phyloP scores from a whole-genome alignment of 768 basidiomycete species.

The Boletus barrowsii region DNA sequence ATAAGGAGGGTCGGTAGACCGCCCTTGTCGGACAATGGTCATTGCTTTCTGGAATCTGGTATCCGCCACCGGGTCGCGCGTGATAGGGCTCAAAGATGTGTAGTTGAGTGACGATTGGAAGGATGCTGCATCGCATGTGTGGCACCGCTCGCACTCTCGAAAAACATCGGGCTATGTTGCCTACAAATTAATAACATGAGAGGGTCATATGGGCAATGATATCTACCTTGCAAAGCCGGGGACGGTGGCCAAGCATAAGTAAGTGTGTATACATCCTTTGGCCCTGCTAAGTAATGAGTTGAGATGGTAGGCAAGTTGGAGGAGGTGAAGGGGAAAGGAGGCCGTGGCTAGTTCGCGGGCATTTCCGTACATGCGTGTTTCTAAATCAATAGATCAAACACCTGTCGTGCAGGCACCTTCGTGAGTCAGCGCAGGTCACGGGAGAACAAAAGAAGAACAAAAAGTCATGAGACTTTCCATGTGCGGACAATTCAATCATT shows the following conservation, averaged over 20 bases:
- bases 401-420: constrained; percentile 2
- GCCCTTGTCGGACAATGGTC: neutral
- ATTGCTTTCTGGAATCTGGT: neutral
- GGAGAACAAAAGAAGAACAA: constrained; percentile 1
- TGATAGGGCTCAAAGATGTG: neutral
- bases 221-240: neutral
- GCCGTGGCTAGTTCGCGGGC: constrained; percentile 11
- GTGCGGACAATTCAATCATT: constrained; percentile 8
- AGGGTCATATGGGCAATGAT: neutral
- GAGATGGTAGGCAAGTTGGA: constrained; percentile 1
- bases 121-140: neutral
- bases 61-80: neutral
- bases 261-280: too few relatives aligned
- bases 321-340: constrained; percentile 1
- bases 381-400: constrained; percentile 10
- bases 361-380: constrained; percentile 13
- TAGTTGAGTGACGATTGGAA: neutral
- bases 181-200: constrained; percentile 1
- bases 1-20: neutral
- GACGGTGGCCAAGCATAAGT: neutral
- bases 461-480: neutral
- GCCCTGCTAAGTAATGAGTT: neutral
- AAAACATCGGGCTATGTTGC: neutral
- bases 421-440: constrained; percentile 11
- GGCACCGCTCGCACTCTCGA: neutral